Conservation (phyloP, 2,329 filamentous ascomycete genomes). For the Diaporthe sp. region DNA sequence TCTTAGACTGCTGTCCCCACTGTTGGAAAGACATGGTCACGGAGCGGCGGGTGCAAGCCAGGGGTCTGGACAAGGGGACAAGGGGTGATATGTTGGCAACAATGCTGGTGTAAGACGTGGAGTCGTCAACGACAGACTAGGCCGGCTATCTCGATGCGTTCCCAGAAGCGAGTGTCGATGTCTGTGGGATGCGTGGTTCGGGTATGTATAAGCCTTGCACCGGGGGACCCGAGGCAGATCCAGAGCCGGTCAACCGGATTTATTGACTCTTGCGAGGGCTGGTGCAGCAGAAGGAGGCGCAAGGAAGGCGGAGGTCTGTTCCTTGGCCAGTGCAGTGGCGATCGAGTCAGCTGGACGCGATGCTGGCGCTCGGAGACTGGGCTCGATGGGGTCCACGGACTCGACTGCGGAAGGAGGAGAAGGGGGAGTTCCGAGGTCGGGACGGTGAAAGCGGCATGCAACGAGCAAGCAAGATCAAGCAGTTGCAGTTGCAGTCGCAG, state of each 20-base stretch:
- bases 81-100: constrained; percentile 22
- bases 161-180: constrained; percentile 37
- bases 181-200: not conserved
- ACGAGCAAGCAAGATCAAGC: not conserved
- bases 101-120: constrained; percentile 20
- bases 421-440: not conserved
- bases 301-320: constrained; percentile 30
- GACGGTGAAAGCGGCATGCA: not conserved
- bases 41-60: not conserved
- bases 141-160: not conserved
- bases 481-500: not conserved
- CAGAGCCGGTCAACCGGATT: not conserved
- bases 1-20: constrained; percentile 56
- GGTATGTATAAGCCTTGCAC: constrained; percentile 8
- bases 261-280: not conserved
- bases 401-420: not conserved
- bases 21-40: constrained; percentile 56
- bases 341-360: constrained; percentile 17
- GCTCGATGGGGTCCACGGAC: not conserved
- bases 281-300: constrained; percentile 15
- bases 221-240: not conserved
- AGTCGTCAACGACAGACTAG: constrained; percentile 1
- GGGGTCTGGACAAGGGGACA: not conserved
- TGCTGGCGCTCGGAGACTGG: not conserved
- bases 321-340: constrained; percentile 24